Evolutionary conservation across 1,284 basidiomycete genomes (phyloP).

Genomic region (Ustilago crameri): DNA sequence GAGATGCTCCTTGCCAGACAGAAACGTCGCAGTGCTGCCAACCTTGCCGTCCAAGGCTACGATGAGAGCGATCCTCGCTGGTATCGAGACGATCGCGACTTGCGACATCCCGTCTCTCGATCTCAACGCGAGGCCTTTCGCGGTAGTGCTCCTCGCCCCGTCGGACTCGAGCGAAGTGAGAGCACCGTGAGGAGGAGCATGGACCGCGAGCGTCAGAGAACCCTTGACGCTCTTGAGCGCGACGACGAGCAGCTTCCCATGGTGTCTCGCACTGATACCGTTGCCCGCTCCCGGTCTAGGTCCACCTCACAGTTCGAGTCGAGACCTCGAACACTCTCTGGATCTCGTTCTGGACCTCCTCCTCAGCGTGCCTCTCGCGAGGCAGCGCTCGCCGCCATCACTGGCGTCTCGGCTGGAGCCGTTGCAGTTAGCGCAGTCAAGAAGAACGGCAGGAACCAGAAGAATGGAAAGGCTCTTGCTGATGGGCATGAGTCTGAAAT

Average conservation of each 20-base stretch:
- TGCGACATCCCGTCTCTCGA: conserved; percentile 8
- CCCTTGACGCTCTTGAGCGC: conserved; percentile 31
- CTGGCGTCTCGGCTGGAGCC: conserved; percentile 28
- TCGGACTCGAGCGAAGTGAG: conserved; percentile 21
- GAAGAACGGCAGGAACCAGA: conserved; percentile 10
- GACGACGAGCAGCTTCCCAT: conserved; percentile 23
- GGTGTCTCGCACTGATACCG: conserved; percentile 27
- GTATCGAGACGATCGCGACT: conserved; percentile 34
- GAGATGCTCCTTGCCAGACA: conserved; percentile 44
- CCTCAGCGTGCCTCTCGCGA: conserved; percentile 28
- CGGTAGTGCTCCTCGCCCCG: not conserved
- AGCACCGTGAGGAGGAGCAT: conserved; percentile 38
- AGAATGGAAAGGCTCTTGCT: not conserved
- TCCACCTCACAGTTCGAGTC: conserved; percentile 5
- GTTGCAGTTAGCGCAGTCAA: conserved; percentile 17
- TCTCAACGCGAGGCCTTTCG: not conserved
- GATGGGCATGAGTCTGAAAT: conserved; percentile 14
- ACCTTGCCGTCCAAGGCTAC: conserved; percentile 21
- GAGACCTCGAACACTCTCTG: conserved; percentile 8
- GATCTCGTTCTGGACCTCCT: conserved; percentile 11
- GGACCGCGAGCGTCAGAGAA: conserved; percentile 36
- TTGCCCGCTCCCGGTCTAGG: conserved; percentile 18
- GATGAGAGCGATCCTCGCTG: conserved; percentile 41
- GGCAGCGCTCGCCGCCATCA: conserved; percentile 47
- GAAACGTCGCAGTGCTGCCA: conserved; percentile 40